Conservation (phyloP, 495 filamentous ascomycete genomes). For the Hypoxylon subgilvum region DNA sequence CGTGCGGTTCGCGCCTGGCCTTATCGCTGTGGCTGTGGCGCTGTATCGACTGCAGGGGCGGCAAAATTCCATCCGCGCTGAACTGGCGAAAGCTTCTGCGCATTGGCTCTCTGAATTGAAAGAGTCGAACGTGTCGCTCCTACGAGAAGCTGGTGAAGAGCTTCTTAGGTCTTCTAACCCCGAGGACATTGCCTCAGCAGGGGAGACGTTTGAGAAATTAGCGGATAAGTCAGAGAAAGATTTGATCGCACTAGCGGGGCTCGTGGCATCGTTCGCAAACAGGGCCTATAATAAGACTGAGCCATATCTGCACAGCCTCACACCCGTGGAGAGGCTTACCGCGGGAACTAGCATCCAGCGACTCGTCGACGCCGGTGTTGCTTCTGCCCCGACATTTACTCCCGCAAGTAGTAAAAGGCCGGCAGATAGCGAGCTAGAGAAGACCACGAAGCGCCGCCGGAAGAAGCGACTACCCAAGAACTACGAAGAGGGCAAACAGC, state of each 20-base stretch:
- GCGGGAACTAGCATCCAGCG: constrained; percentile 68
- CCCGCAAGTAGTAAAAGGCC: constrained; percentile 62
- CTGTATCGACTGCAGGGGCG: constrained; percentile 81
- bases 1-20: constrained; percentile 81
- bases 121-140: constrained; percentile 58
- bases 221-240: constrained; percentile 67
- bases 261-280: constrained; percentile 81
- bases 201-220: constrained; percentile 74
- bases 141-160: constrained; percentile 78
- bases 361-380: constrained; percentile 79
- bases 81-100: constrained; percentile 78
- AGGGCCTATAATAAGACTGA: constrained; percentile 65
- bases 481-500: constrained; percentile 71
- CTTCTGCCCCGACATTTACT: constrained; percentile 56
- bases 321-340: constrained; percentile 69
- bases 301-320: constrained; percentile 66
- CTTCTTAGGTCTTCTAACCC: constrained; percentile 74
- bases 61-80: constrained; percentile 69
- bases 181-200: constrained; percentile 70
- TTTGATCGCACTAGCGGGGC: constrained; percentile 72
- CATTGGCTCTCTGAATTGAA: constrained; percentile 72
- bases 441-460: constrained; percentile 65
- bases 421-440: constrained; percentile 65
- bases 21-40: constrained; percentile 81
- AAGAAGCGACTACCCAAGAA: constrained; percentile 79